A percentile compares a stretch with the other conserved stretches of the same genome.
phyloP scores from a whole-genome alignment of 495 filamentous ascomycete genomes.

The Cetradonia linearis region DNA sequence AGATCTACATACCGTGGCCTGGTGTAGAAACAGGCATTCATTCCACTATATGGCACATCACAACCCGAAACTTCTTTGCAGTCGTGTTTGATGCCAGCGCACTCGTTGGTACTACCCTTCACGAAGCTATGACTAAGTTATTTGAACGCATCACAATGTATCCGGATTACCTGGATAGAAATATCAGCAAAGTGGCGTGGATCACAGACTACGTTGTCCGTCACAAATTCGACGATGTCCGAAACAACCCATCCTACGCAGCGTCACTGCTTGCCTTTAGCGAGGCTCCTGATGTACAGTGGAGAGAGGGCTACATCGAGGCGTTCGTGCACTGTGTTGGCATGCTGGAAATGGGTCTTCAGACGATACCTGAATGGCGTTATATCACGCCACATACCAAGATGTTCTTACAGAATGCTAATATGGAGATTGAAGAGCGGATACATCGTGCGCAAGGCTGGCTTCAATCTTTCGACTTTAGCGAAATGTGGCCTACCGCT shows the following conservation, averaged over 20 bases:
- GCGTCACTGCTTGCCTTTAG: constrained; percentile 55
- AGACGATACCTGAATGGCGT: constrained; percentile 46
- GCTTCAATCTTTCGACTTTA: constrained; percentile 49
- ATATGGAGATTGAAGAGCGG: constrained; percentile 52
- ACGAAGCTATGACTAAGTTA: constrained; percentile 48
- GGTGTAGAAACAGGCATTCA: constrained; percentile 26
- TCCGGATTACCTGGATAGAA: constrained; percentile 25
- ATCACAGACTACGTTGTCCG: constrained; percentile 48
- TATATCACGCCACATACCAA: constrained; percentile 51
- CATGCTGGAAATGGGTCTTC: constrained; percentile 46
- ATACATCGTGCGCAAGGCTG: constrained; percentile 50
- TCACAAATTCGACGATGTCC: constrained; percentile 55
- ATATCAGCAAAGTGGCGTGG: constrained; percentile 28
- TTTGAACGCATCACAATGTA: constrained; percentile 36
- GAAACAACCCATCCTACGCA: constrained; percentile 51
- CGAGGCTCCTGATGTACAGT: constrained; percentile 48
- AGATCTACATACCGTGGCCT: constrained; percentile 27
- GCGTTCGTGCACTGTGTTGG: constrained; percentile 58
- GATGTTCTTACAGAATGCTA: constrained; percentile 51
- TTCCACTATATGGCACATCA: constrained; percentile 29
- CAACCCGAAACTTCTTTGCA: constrained; percentile 29
- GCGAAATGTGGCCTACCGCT: constrained; percentile 51
- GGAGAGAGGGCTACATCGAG: constrained; percentile 58
- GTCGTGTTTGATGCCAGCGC: constrained; percentile 29
- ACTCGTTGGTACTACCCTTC: constrained; percentile 49